Conservation (phyloP, 2,329 filamentous ascomycete species). For the Didymella segeticola region DNA sequence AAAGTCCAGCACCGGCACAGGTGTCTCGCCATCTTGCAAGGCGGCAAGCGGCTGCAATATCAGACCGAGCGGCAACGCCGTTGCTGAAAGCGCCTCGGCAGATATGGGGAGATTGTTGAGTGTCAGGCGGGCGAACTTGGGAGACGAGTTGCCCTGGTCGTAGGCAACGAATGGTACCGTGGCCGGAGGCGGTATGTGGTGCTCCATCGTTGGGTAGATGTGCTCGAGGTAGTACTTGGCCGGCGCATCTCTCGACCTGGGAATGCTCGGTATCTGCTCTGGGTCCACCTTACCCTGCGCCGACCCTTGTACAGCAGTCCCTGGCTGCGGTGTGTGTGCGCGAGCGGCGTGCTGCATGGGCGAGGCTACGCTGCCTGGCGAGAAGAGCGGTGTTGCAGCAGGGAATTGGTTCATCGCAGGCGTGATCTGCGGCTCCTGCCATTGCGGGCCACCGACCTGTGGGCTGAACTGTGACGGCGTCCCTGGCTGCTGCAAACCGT, state of each 20-base stretch:
- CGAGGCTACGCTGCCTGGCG: slow-evolving; percentile 45
- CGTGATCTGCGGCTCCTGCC: slow-evolving; percentile 51
- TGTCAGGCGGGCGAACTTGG: slow-evolving; percentile 89
- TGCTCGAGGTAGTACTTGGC: slow-evolving; percentile 86
- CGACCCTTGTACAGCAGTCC: slow-evolving; percentile 57
- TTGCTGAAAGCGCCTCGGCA: slow-evolving; percentile 78
- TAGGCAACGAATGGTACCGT: slow-evolving; percentile 89
- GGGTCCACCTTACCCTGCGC: slow-evolving; percentile 81
- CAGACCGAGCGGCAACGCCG: slow-evolving; percentile 84
- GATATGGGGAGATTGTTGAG: slow-evolving; percentile 91
- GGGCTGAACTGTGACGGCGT: slow-evolving; percentile 61
- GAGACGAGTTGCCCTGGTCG: slow-evolving; percentile 95
- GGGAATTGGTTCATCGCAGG: slow-evolving; percentile 67
- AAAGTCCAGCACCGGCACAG: slow-evolving; percentile 93
- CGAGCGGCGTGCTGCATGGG: slow-evolving; percentile 48
- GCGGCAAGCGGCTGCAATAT: slow-evolving; percentile 86
- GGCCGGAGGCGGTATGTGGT: slow-evolving; percentile 87
- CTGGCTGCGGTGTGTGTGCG: slow-evolving; percentile 29
- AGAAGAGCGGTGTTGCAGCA: slow-evolving; percentile 63
- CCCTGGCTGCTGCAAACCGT: slow-evolving; percentile 68
- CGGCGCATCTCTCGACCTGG: slow-evolving; percentile 79
- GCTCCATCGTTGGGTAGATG: slow-evolving; percentile 94
- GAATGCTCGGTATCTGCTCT: slow-evolving; percentile 92
- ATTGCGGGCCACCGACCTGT: slow-evolving; percentile 46
- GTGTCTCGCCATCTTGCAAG: slow-evolving; percentile 81